Percentiles rank a stretch among this genome's conserved stretches.
Evolutionary conservation across 768 basidiomycete genomes (phyloP).

Genomic region (Agaricus blazei): DNA sequence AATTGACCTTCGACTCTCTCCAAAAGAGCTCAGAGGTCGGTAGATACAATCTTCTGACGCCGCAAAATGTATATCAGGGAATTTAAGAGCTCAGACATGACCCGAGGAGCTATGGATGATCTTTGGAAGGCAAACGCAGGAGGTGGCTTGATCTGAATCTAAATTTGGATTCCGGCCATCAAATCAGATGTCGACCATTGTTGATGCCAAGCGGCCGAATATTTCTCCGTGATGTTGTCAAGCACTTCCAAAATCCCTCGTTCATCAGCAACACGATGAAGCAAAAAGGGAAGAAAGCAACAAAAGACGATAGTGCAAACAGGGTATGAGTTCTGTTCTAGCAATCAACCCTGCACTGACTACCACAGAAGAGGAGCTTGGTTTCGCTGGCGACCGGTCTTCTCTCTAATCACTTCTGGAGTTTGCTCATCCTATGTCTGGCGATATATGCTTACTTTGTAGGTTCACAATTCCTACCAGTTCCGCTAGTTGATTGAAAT

Average conservation of each 20-base stretch:
- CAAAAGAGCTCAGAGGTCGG: too few relatives aligned
- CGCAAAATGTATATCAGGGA: too few relatives aligned
- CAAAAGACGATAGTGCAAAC: neutral
- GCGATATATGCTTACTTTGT: slow-evolving; percentile 11
- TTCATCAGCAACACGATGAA: neutral
- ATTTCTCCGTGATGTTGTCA: slow-evolving; percentile 3
- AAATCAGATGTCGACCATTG: neutral
- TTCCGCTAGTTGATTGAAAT: slow-evolving; percentile 1
- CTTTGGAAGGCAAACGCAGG: too few relatives aligned
- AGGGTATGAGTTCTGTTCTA: neutral
- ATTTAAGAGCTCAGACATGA: too few relatives aligned
- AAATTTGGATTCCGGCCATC: neutral
- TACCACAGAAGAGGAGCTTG: neutral
- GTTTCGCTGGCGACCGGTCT: neutral
- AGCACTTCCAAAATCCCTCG: neutral
- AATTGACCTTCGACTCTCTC: too few relatives aligned
- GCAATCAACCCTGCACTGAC: neutral
- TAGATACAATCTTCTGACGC: too few relatives aligned
- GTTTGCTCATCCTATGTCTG: neutral
- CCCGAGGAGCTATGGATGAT: too few relatives aligned
- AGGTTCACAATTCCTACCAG: neutral
- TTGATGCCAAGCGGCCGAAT: neutral
- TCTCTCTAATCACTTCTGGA: slow-evolving; percentile 7
- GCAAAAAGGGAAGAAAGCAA: neutral
- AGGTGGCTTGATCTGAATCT: neutral